Conservation (phyloP, 1,139 yeast species). For the Blastobotrys indianensis region DNA sequence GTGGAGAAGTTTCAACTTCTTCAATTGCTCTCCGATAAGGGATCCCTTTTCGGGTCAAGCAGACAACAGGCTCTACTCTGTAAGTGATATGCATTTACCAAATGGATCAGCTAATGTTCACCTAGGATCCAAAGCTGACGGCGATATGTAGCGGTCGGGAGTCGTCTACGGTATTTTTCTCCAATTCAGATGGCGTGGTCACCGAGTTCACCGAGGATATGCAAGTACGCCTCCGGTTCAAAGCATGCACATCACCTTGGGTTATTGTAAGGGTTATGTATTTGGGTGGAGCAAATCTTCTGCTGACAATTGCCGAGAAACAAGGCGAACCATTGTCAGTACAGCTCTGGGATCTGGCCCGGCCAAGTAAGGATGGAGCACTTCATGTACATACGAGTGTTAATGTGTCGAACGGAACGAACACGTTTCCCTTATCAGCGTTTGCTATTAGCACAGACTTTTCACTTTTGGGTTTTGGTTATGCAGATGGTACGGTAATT, state of each 20-base stretch:
- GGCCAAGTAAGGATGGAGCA: constrained; percentile 25
- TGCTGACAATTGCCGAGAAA: constrained; percentile 65
- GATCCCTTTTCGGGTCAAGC: constrained; percentile 71
- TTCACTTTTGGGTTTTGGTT: constrained; percentile 72
- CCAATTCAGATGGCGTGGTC: constrained; percentile 50
- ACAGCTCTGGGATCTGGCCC: constrained; percentile 64
- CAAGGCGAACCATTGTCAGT: constrained; percentile 64
- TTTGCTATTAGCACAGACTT: constrained; percentile 52
- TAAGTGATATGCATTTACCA: constrained; percentile 13
- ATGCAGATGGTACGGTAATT: constrained; percentile 79
- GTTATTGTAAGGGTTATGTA: constrained; percentile 51
- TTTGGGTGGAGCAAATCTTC: constrained; percentile 43
- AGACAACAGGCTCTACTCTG: constrained; percentile 57
- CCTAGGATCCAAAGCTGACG: constrained; percentile 55
- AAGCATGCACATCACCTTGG: constrained; percentile 50
- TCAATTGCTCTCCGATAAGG: constrained; percentile 73
- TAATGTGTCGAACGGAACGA: constrained; percentile 47
- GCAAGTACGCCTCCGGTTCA: constrained; percentile 44
- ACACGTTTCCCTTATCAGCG: constrained; percentile 69
- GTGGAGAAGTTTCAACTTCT: constrained; percentile 90
- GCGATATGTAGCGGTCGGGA: constrained; percentile 52
- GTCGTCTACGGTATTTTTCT: constrained; percentile 45
- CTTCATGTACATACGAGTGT: constrained; percentile 40
- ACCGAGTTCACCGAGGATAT: constrained; percentile 53
- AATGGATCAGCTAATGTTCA: constrained; percentile 2